A percentile compares a stretch with the other conserved stretches of the same genome.
phyloP scores from a whole-genome alignment of 192 early-diverging fungal species.

The Umbelopsis isabellina region DNA sequence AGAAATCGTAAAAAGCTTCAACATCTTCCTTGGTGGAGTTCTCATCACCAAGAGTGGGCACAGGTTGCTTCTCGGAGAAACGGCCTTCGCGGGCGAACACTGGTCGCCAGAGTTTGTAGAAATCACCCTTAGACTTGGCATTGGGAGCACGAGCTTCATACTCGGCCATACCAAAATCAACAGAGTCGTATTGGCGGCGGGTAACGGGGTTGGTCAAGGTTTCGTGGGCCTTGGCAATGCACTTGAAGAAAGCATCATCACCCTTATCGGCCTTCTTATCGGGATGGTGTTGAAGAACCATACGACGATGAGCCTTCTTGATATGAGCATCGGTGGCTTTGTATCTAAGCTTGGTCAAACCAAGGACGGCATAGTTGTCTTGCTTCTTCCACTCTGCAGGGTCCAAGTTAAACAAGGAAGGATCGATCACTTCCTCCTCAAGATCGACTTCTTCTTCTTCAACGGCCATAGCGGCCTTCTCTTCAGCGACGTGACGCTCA shows the following conservation, averaged over 20 bases:
- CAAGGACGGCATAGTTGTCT: constrained; percentile 96
- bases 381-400: constrained; percentile 96
- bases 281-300: constrained; percentile 98
- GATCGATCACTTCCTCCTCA: constrained; percentile 84
- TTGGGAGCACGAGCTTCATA: constrained; percentile 60
- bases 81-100: constrained; percentile 89
- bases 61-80: constrained; percentile 91
- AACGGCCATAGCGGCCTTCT: constrained; percentile 41
- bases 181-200: constrained; percentile 95
- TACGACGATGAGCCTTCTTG: constrained; percentile 74
- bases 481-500: constrained; percentile 52
- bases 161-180: constrained; percentile 84
- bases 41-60: constrained; percentile 78
- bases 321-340: constrained; percentile 93
- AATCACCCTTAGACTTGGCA: constrained; percentile 78
- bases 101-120: constrained; percentile 75
- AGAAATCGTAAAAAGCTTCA: constrained; percentile 85
- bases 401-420: constrained; percentile 74
- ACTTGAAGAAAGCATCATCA: constrained; percentile 99
- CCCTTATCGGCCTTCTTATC: constrained; percentile 95
- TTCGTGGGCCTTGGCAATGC: constrained; percentile 89
- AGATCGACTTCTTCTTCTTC: constrained; percentile 64
- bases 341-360: constrained; percentile 87
- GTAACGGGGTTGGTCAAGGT: constrained; percentile 87
- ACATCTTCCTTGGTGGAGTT: constrained; percentile 65